phyloP scores from a whole-genome alignment of 2,329 filamentous ascomycete species.

The Leptographium galeiforme region DNA sequence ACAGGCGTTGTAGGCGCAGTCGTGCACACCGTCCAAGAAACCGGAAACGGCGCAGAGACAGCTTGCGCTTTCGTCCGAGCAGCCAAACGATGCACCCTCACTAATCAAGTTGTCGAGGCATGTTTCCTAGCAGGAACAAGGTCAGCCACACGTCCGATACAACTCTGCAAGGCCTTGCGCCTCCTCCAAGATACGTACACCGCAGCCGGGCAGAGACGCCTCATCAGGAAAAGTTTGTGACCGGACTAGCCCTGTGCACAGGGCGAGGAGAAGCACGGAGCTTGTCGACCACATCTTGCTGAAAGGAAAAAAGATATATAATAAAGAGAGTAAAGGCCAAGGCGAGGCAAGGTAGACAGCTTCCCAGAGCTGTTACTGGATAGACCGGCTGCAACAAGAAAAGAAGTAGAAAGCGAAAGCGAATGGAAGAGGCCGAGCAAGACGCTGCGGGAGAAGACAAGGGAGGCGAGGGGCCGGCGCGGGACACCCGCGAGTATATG shows the following conservation, averaged over 20 bases:
- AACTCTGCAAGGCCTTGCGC: neutral
- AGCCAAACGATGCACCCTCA: slow-evolving; percentile 8
- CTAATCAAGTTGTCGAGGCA: slow-evolving; percentile 9
- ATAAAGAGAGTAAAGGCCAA: neutral
- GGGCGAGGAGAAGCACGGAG: slow-evolving; percentile 4
- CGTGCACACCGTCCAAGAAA: slow-evolving; percentile 11
- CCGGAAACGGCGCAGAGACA: slow-evolving; percentile 11
- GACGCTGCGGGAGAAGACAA: neutral
- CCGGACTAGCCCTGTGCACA: neutral
- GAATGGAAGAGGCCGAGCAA: neutral
- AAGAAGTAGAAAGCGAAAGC: neutral
- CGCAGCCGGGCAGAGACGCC: slow-evolving; percentile 9
- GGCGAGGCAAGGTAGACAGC: neutral
- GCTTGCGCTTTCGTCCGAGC: slow-evolving; percentile 2
- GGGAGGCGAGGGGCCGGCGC: neutral
- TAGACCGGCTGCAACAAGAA: neutral
- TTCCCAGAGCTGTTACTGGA: neutral
- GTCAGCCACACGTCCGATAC: neutral
- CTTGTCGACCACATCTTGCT: slow-evolving; percentile 5
- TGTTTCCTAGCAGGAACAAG: slow-evolving; percentile 8
- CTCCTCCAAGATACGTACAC: slow-evolving; percentile 6
- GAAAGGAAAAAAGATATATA: neutral
- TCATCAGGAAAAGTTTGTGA: slow-evolving; percentile 8
- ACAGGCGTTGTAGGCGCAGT: slow-evolving; percentile 10
- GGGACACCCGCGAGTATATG: neutral